Evolutionary conservation across 768 basidiomycete genomes (phyloP), one percentile per base, ranked within the genome.

Genomic region (Suillus weaverae): DNA sequence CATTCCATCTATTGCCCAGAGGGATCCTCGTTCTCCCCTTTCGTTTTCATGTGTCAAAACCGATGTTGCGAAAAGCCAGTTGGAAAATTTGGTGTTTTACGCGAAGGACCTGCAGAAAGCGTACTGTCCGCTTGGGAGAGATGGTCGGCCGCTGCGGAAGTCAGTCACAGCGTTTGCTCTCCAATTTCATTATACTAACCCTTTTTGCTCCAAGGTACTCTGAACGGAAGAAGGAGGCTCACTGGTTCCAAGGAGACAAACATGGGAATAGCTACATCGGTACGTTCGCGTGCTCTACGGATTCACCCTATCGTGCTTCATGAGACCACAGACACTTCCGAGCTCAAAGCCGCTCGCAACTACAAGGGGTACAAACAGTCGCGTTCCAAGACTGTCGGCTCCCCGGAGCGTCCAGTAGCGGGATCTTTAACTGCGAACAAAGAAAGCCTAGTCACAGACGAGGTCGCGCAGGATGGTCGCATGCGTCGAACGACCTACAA

Each of bases 1-100:
- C 20, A 80, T 85, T 68, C 73, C 81, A 14, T 73, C 74, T 30
- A 81, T 88, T 41, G 78, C 80, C 11, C 71, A 76, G 13, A 83
- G 85, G 33, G 81, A 88, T 69, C 86, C 89, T 13, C 64, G 71
- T n/a, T 90, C 85, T 6, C 78, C 86, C 2, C 77, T 92, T 59
- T 91, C 89, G 8, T 92, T 92, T 70, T 89, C 84, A 13, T 86
- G 86, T 68, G 80, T 89, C 38, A 67, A 87, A 0, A 77, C 78
- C 10, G 86, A 88, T 5, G 75, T 84, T 9, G 73, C 83, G 33
- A 77, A 81, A 71, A 80, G 76, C 18, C 90, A 92, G 70, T 74
- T 76, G 0, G 84, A 86, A 32, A 72, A 78, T 39, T 72, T 89
- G 61, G 72, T 69, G 50, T 75, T 79, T 46, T 89, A 86, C 64